These are phyloP conservation scores for Thalassiosira livingstoniorum DNA, from an alignment of 352 stramenopile genomes.

Conservation along the genomic window DNA sequence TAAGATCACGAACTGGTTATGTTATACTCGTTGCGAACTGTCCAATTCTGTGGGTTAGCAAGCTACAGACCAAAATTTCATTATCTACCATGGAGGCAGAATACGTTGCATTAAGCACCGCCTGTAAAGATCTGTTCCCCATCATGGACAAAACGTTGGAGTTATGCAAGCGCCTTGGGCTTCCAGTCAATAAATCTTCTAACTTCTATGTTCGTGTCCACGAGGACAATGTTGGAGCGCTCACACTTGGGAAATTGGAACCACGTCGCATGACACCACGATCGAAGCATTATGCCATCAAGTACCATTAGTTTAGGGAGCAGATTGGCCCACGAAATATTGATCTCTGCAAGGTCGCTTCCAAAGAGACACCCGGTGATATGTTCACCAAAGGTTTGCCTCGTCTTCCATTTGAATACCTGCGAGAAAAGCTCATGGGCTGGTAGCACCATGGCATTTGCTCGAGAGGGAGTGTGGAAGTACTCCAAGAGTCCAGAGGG, in stretches of 20 bases:
- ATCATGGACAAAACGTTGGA: not conserved
- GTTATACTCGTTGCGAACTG: slow-evolving; percentile 21
- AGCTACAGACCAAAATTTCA: slow-evolving; percentile 42
- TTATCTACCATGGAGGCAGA: slow-evolving; percentile 41
- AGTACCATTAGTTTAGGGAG: slow-evolving; percentile 62
- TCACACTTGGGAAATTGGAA: slow-evolving; percentile 16
- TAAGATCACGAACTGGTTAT: slow-evolving; percentile 50
- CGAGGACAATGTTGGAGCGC: slow-evolving; percentile 57
- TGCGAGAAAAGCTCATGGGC: slow-evolving; percentile 2
- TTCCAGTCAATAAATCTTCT: not conserved
- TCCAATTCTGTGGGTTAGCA: slow-evolving; percentile 15
- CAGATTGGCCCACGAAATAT: not conserved
- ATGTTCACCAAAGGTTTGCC: not conserved
- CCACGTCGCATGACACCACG: not conserved
- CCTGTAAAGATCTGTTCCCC: slow-evolving; percentile 31
- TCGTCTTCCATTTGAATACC: not conserved
- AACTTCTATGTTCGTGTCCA: slow-evolving; percentile 13
- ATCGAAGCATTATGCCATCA: slow-evolving; percentile 42
- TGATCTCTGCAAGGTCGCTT: not conserved
- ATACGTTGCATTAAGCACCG: slow-evolving; percentile 26
- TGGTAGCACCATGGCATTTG: not conserved
- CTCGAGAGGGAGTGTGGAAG: not conserved
- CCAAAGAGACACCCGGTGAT: not conserved
- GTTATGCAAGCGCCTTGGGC: not conserved
- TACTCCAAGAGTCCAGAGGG: no score